phyloP scores from a whole-genome alignment of 345 rosid species.

The Clausena lansium region DNA sequence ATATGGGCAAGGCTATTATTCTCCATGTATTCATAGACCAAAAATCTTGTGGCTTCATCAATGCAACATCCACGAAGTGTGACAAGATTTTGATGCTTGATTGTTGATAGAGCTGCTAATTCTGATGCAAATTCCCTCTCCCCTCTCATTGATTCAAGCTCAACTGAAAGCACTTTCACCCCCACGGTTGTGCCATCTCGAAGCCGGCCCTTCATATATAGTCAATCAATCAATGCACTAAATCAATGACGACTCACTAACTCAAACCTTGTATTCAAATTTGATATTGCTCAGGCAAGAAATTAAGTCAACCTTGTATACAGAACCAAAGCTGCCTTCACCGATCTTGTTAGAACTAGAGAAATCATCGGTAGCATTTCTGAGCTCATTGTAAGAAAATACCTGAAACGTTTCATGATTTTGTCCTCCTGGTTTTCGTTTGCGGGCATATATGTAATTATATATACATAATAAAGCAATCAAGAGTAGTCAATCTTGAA shows the following conservation, averaged over 20 bases:
- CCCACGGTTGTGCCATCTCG: conserved; percentile 41
- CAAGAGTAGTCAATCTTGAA: background rate
- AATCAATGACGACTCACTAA: too few relatives aligned
- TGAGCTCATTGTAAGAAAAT: conserved; percentile 41
- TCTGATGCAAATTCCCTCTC: conserved; percentile 65
- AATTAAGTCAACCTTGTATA: conserved; percentile 44
- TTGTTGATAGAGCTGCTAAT: conserved; percentile 40
- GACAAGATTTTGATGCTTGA: conserved; percentile 55
- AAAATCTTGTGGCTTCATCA: conserved; percentile 42
- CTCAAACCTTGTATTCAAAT: too few relatives aligned
- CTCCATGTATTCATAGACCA: conserved; percentile 62
- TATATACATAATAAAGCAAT: background rate
- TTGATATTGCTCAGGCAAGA: background rate
- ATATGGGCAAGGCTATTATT: conserved; percentile 49
- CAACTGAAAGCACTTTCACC: conserved; percentile 50
- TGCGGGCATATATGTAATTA: background rate
- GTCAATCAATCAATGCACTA: background rate
- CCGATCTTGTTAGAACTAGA: conserved; percentile 55
- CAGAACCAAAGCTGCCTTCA: conserved; percentile 57
- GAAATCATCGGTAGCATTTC: conserved; percentile 42
- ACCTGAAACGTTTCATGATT: conserved; percentile 23
- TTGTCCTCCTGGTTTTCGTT: conserved; percentile 20
- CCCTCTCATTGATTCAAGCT: conserved; percentile 53
- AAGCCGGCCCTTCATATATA: conserved; percentile 38
- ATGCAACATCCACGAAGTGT: conserved; percentile 58